Percentiles rank a stretch among this genome's conserved stretches.
Conservation (phyloP, 2,329 filamentous ascomycete species). For the Calonectria fujianensis region DNA sequence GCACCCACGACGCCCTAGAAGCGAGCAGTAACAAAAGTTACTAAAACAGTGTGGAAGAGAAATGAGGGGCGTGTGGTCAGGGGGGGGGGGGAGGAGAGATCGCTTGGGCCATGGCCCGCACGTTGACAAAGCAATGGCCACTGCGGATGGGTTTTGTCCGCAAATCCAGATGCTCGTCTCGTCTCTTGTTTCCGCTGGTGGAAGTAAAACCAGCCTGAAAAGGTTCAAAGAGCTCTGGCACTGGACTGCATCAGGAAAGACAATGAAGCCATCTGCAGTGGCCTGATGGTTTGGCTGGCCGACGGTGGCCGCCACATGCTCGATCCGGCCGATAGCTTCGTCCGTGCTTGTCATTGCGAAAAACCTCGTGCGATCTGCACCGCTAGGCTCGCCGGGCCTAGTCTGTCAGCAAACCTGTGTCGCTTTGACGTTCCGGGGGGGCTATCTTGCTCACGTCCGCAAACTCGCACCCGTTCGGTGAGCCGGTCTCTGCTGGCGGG, state of each 20-base stretch:
- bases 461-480: neutral
- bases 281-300: neutral
- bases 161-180: neutral
- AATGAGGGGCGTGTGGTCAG: neutral
- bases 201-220: neutral
- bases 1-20: neutral
- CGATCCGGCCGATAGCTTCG: constrained; percentile 19
- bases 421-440: constrained; percentile 16
- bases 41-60: too few species aligned
- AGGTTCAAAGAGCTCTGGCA: constrained; percentile 11
- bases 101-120: neutral
- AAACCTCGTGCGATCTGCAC: constrained; percentile 16
- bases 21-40: neutral
- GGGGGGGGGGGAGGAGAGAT: neutral
- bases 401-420: neutral
- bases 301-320: constrained; percentile 15
- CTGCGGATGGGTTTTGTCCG: neutral
- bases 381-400: constrained; percentile 1
- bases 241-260: neutral
- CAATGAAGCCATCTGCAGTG: neutral
- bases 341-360: constrained; percentile 14
- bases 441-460: neutral
- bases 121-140: neutral
- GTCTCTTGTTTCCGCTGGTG: neutral
- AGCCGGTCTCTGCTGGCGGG: neutral